Evolutionary conservation across 2,329 filamentous ascomycete genomes (phyloP), one percentile per base, ranked within the genome.

Genomic region (Fusarium sp.): DNA sequence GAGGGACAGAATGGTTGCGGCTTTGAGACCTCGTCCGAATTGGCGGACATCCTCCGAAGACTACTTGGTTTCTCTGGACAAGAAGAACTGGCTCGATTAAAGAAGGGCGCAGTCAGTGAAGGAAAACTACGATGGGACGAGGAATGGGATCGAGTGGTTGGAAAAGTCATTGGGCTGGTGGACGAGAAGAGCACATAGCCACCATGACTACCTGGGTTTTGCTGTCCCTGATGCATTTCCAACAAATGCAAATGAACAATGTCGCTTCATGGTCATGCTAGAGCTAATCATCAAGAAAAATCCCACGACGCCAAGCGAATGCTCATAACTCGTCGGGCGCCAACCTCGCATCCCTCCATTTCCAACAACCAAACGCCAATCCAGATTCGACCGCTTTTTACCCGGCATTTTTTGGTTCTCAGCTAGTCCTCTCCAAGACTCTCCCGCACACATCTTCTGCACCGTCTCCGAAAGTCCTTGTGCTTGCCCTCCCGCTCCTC

Each of bases 101-200:
- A 90, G 78, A 80, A 85, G 45, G 95, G 95, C 0, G 95, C 95
- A 2, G 82, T 91, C 33, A 85, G 88, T 72, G 95, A 98, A 82
- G 94, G 94, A 39, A 86, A 86, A 50, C 86, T 92, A 65, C 88
- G 96, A 54, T 99, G 97, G 97, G 93, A 97, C 77, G 93, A 95
- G 76, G 95, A 98, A 81, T 99, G 97, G 97, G 91, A 97, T 85
- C 88, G 90, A 11, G 92, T 97, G 52, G 93, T 95, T 9, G 94
- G 93, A 13, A 89, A 88, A 56, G 83, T 97, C 5, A 88, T 98
- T 63, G 91, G 88, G 1, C 78, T 90, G 20, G 76, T 75, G 24
- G 74, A 74, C 20, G 62, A 73, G 63, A 62, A 64, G 57, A 71
- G 48, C 41, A 75, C 64, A 39, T 75, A 74, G 56, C 33, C 65